These are phyloP conservation scores for Orbilia javanica DNA, from an alignment of 2,329 filamentous ascomycete species.

Conservation along the genomic window DNA sequence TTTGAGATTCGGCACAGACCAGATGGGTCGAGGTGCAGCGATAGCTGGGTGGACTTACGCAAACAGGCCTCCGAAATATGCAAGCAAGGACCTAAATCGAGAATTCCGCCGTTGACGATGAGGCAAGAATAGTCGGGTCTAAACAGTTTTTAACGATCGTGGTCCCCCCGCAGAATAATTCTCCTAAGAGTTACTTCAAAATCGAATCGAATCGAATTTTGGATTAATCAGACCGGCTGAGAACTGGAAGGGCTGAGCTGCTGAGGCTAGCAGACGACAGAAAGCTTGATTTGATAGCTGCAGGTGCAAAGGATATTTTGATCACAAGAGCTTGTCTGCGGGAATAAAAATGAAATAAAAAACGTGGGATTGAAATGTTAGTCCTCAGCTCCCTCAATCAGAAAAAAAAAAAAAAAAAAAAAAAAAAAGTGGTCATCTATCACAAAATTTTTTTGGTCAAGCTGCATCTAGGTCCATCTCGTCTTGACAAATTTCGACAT, in stretches of 20 bases:
- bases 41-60: constrained; percentile 53
- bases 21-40: constrained; percentile 1
- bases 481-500: constrained; percentile 41
- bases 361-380: constrained; percentile 13
- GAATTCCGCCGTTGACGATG: constrained; percentile 6
- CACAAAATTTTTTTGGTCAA: constrained; percentile 11
- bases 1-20: constrained; percentile 15
- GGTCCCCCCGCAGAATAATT: neutral
- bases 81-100: constrained; percentile 15
- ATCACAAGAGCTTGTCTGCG: constrained; percentile 33
- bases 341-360: constrained; percentile 21
- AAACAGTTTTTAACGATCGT: neutral
- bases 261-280: neutral
- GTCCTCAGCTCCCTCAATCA: neutral
- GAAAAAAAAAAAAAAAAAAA: neutral
- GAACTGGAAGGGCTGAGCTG: constrained; percentile 38
- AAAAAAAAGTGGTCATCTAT: constrained; percentile 2
- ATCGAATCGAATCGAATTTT: constrained; percentile 1
- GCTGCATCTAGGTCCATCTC: neutral
- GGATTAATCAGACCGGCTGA: constrained; percentile 56
- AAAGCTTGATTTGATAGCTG: constrained; percentile 31
- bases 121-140: constrained; percentile 56
- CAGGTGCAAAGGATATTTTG: constrained; percentile 23
- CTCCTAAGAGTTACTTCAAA: constrained; percentile 1
- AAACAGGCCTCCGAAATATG: constrained; percentile 33